phyloP scores from a whole-genome alignment of 1,284 basidiomycete species.

The Apiotrichum gracile region DNA sequence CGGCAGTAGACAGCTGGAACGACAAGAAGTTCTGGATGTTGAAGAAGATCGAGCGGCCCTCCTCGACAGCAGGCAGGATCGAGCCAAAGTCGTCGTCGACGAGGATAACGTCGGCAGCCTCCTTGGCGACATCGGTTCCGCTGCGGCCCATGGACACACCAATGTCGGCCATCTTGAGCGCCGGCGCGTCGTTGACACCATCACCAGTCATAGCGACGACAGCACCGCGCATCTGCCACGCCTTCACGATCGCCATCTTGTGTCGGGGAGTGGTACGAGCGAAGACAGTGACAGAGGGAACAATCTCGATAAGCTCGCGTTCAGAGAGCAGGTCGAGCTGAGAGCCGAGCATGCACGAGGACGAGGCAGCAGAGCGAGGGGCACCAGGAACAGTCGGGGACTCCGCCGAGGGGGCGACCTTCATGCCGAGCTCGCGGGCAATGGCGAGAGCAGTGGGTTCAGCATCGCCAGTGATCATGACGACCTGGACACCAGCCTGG shows the following conservation, averaged over 20 bases:
- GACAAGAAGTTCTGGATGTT: conserved; percentile 97
- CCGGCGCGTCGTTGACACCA: conserved; percentile 96
- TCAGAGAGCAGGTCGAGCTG: conserved; percentile 79
- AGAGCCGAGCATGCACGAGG: conserved; percentile 67
- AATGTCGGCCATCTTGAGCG: conserved; percentile 95
- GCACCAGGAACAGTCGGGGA: too few relatives aligned
- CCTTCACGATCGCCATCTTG: conserved; percentile 94
- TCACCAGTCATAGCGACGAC: conserved; percentile 98
- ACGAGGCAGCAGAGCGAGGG: conserved; percentile 3
- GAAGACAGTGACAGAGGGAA: conserved; percentile 79
- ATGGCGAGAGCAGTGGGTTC: conserved; percentile 87
- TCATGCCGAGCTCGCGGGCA: conserved; percentile 79
- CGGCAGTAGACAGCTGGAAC: conserved; percentile 95
- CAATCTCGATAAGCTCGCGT: conserved; percentile 72
- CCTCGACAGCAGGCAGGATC: conserved; percentile 88
- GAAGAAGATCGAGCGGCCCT: conserved; percentile 97
- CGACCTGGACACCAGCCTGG: conserved; percentile 80
- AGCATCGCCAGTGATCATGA: conserved; percentile 98
- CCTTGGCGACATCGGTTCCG: conserved; percentile 96
- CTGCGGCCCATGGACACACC: conserved; percentile 95
- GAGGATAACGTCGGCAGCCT: conserved; percentile 93
- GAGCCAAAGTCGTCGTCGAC: conserved; percentile 97
- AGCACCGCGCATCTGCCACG: conserved; percentile 78
- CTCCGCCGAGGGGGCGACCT: conserved; percentile 26
- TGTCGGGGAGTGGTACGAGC: conserved; percentile 91